Evolutionary conservation across 345 rosid genomes (phyloP), one percentile per base, ranked within the genome.

Genomic region (Anastatica hierochuntica): DNA sequence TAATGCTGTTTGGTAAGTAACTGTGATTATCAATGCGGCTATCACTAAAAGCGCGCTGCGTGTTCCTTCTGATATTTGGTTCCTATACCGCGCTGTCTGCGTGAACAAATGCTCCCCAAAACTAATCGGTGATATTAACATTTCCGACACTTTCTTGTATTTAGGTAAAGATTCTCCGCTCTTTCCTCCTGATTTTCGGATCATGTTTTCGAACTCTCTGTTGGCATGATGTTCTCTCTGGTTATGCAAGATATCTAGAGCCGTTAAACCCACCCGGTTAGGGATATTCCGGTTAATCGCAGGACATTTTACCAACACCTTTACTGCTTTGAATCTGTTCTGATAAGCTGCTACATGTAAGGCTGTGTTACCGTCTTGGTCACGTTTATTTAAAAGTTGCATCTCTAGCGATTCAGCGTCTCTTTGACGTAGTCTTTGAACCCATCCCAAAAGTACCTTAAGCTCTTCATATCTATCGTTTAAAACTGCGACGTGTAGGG

Each of bases 291-390:
- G 38, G 8, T 58, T 30, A 21, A 54, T 58, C 0, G 38, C 43
- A 10, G 10, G 16, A 30, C 58, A 57, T 40, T 62, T 61, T 15
- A 20, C 26, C 44, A 72, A 16, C 2, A 53, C 12, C 27, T 35
- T 53, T 14, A 65, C 54, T 35, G 53, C 64, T 49, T 73, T 16
- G 19, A 53, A 50, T 9, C n/a, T 55, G 55, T 62, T 69, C 0
- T 19, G n/a, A 38, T 58, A 58, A 6, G 59, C 68, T 53, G 76
- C 74, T 10, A 52, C 5, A 14, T 73, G 77, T 42, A 73, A 31
- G 29, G 51, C 56, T 12, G 72, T 69, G 69, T 62, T 65, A 7
- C 66, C 68, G 2, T 69, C 63, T 14, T 62, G 66, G 5, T 69
- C 63, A 53, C 46, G 62, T 49, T 43, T 39, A 50, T 73, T 61